These are phyloP conservation scores for Pythium dissotocum DNA, from an alignment of 352 stramenopile species.

Conservation along the genomic window DNA sequence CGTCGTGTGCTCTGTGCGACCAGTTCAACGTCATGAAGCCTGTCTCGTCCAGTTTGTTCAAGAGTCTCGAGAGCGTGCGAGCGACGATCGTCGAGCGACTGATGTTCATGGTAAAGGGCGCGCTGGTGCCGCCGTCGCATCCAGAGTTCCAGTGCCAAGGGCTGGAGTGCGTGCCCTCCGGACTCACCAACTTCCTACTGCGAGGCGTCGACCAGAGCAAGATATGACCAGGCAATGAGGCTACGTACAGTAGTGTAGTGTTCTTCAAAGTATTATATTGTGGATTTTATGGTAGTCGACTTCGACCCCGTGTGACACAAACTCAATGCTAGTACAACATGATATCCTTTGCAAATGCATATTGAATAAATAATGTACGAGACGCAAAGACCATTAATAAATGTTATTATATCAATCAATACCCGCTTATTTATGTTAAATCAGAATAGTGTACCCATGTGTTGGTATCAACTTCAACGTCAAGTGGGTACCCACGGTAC, in stretches of 20 bases:
- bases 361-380: too few relatives aligned
- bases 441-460: too few relatives aligned
- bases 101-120: neutral
- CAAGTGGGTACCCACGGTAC: too few relatives aligned
- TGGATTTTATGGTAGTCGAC: neutral
- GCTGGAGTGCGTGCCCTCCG: neutral
- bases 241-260: too few relatives aligned
- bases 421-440: too few relatives aligned
- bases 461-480: too few relatives aligned
- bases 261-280: neutral
- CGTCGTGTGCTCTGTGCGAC: neutral
- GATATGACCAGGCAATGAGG: neutral
- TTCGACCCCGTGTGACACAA: neutral
- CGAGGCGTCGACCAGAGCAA: constrained; percentile 4
- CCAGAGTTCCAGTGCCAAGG: neutral
- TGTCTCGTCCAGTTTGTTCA: neutral
- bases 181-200: neutral
- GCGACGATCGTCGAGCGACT: neutral
- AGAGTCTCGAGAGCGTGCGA: neutral
- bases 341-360: too few relatives aligned
- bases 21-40: neutral
- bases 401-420: too few relatives aligned
- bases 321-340: too few relatives aligned
- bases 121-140: neutral
- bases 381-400: too few relatives aligned